These are phyloP conservation scores for Hordeum marinum DNA, from an alignment of 176 grass and related monocot species.

Conservation along the genomic window DNA sequence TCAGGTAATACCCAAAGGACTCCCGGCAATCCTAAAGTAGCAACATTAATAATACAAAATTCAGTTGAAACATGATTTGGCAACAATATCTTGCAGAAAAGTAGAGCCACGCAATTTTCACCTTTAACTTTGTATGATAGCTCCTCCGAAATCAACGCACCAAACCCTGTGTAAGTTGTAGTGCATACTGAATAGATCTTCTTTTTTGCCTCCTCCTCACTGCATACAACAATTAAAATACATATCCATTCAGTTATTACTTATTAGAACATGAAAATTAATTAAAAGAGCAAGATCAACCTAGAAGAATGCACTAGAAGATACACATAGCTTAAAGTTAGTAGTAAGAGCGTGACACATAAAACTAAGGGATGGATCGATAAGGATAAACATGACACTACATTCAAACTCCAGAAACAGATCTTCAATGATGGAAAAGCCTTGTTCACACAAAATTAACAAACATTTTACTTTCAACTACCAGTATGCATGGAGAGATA, in stretches of 20 bases:
- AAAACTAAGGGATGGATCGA: neutral
- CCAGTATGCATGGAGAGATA: no score
- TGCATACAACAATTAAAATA: conserved; percentile 26
- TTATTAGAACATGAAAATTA: neutral
- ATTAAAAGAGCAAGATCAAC: neutral
- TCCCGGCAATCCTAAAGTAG: conserved; percentile 67
- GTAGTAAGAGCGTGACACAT: neutral
- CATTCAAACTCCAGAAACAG: neutral
- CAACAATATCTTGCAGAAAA: conserved; percentile 9
- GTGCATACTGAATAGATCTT: conserved; percentile 96
- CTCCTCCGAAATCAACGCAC: conserved; percentile 89
- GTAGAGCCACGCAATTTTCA: conserved; percentile 25
- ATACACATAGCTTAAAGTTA: conserved; percentile 1
- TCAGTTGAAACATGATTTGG: neutral
- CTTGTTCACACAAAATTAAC: neutral
- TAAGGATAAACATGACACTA: neutral
- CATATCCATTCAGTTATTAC: neutral
- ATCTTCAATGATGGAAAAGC: neutral
- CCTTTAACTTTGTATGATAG: conserved; percentile 99
- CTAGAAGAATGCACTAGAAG: neutral
- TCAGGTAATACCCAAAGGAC: conserved; percentile 99
- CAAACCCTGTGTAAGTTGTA: conserved; percentile 76
- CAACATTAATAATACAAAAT: neutral
- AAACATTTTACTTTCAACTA: neutral
- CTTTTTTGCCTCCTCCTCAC: conserved; percentile 95